Evolutionary conservation across 257 asterid species (phyloP).

Genomic region (Solanum lignicaule): DNA sequence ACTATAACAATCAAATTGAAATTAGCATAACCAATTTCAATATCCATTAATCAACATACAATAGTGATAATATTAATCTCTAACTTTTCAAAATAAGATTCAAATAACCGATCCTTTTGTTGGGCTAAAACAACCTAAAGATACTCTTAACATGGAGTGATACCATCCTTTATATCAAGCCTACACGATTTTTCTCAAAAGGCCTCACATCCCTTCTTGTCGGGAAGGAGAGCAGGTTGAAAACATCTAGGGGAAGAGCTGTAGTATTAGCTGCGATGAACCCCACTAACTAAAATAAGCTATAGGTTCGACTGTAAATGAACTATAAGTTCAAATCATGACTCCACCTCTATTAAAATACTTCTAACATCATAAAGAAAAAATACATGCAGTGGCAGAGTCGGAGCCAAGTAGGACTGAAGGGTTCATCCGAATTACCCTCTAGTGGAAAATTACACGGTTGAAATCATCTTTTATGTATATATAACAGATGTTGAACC

Average conservation of each 20-base stretch:
- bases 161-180: neutral
- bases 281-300: neutral
- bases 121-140: neutral
- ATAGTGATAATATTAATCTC: neutral
- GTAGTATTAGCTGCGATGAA: neutral
- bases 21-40: neutral
- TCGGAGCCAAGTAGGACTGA: neutral
- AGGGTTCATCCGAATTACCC: neutral
- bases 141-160: neutral
- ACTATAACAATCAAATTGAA: neutral
- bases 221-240: neutral
- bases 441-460: neutral
- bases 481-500: neutral
- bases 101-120: neutral
- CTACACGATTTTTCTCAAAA: too few species aligned
- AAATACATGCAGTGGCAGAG: neutral
- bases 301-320: neutral
- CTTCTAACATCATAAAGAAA: neutral
- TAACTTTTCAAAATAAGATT: neutral
- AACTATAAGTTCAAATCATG: neutral
- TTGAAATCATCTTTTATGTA: too few species aligned
- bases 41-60: neutral
- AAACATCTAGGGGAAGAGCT: neutral
- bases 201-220: neutral
- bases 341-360: neutral